Percentiles rank a stretch among this genome's conserved stretches.
Conservation (phyloP, 768 basidiomycete species). For the Cystoderma amianthinum region DNA sequence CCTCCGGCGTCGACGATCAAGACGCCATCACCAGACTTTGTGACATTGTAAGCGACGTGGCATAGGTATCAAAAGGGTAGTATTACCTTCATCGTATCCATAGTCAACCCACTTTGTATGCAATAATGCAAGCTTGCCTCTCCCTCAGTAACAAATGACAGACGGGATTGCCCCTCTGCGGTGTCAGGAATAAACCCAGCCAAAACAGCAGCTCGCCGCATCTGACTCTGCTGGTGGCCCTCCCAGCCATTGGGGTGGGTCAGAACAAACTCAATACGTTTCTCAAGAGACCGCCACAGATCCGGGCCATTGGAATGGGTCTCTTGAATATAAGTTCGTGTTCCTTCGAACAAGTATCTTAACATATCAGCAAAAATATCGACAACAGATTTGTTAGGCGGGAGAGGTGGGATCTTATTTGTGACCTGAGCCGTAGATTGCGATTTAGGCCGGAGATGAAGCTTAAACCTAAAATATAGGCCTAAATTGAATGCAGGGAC, state of each 20-base stretch:
- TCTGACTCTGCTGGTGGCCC: slow-evolving; percentile 47
- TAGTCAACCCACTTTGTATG: slow-evolving; percentile 36
- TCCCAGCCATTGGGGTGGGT: slow-evolving; percentile 66
- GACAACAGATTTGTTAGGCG: slow-evolving; percentile 28
- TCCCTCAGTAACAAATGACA: slow-evolving; percentile 57
- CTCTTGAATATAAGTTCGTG: slow-evolving; percentile 38
- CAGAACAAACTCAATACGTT: slow-evolving; percentile 41
- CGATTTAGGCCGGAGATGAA: slow-evolving; percentile 25
- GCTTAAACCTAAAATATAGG: slow-evolving; percentile 26
- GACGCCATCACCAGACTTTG: slow-evolving; percentile 40
- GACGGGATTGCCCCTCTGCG: slow-evolving; percentile 27
- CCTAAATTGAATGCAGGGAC: too few relatives aligned
- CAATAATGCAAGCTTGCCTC: slow-evolving; percentile 59
- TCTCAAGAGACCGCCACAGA: slow-evolving; percentile 38
- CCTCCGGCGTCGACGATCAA: slow-evolving; percentile 58
- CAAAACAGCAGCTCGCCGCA: slow-evolving; percentile 43
- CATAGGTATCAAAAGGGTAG: neutral
- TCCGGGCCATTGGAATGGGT: slow-evolving; percentile 33
- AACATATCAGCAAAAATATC: slow-evolving; percentile 46
- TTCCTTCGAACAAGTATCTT: slow-evolving; percentile 37
- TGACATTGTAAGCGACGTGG: too few relatives aligned
- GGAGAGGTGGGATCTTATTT: slow-evolving; percentile 29
- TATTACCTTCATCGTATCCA: slow-evolving; percentile 24
- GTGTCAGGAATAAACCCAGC: slow-evolving; percentile 44
- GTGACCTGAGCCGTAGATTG: slow-evolving; percentile 10